Evolutionary conservation across 2,329 filamentous ascomycete genomes (phyloP).

Genomic region (Neopestalotiopsis sp.): DNA sequence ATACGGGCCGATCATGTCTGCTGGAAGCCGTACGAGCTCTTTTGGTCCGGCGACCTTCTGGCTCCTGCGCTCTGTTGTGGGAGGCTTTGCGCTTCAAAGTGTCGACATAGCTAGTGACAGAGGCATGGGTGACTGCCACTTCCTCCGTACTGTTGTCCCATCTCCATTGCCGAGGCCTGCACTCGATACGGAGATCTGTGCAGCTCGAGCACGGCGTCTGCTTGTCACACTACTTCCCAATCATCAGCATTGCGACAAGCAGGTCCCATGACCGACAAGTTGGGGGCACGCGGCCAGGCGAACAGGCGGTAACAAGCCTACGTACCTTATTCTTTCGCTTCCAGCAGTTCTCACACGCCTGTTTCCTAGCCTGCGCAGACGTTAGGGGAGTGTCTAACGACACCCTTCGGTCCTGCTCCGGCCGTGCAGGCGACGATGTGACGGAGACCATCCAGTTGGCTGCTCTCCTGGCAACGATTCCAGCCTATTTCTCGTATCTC

Average conservation of each 20-base stretch:
- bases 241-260: background rate
- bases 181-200: constrained; percentile 14
- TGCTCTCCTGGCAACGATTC: background rate
- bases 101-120: constrained; percentile 9
- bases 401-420: background rate
- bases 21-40: background rate
- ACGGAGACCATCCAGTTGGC: background rate
- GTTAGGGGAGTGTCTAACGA: background rate
- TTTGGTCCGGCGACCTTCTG: background rate
- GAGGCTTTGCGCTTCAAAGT: background rate
- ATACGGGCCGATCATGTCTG: background rate
- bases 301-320: background rate
- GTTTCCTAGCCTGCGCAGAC: constrained; percentile 12
- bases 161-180: constrained; percentile 7
- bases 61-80: background rate
- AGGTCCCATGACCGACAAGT: background rate
- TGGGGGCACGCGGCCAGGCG: background rate
- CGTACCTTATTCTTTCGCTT: constrained; percentile 37
- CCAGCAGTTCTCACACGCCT: constrained; percentile 38
- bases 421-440: background rate
- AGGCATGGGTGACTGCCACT: constrained; percentile 1
- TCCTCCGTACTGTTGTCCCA: background rate
- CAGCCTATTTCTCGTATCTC: background rate
- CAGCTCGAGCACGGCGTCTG: constrained; percentile 19
- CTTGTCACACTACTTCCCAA: constrained; percentile 12